Evolutionary conservation across 2,329 filamentous ascomycete species (phyloP).

Genomic region (Penicillium hesseltinei): DNA sequence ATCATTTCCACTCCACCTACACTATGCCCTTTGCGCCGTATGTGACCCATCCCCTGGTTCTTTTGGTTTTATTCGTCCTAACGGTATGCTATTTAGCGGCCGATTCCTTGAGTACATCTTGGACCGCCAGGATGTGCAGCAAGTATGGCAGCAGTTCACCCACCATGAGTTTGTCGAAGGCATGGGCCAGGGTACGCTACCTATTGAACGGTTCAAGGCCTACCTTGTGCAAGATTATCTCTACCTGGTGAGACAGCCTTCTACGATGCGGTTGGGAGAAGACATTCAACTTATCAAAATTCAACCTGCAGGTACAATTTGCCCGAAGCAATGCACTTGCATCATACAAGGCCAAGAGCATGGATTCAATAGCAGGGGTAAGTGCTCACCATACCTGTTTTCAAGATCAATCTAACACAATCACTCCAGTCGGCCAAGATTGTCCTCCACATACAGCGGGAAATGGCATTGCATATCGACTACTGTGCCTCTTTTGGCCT

Average conservation of each 20-base stretch:
- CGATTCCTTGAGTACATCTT: slow-evolving; percentile 82
- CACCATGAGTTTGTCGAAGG: slow-evolving; percentile 79
- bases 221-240: slow-evolving; percentile 93
- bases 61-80: neutral
- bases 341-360: slow-evolving; percentile 75
- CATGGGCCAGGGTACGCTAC: slow-evolving; percentile 72
- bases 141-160: slow-evolving; percentile 72
- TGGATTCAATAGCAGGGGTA: slow-evolving; percentile 70
- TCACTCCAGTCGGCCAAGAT: slow-evolving; percentile 61
- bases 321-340: slow-evolving; percentile 81
- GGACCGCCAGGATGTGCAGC: slow-evolving; percentile 68
- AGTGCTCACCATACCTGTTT: slow-evolving; percentile 23
- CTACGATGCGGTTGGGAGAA: neutral
- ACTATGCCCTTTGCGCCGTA: slow-evolving; percentile 59
- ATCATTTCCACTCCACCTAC: slow-evolving; percentile 65
- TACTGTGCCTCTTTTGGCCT: slow-evolving; percentile 84
- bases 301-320: slow-evolving; percentile 67
- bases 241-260: slow-evolving; percentile 62
- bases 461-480: slow-evolving; percentile 75
- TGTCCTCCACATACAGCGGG: slow-evolving; percentile 71
- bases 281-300: slow-evolving; percentile 5
- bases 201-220: slow-evolving; percentile 74
- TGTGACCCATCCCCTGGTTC: slow-evolving; percentile 21
- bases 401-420: neutral
- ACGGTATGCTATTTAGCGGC: slow-evolving; percentile 50